Evolutionary conservation across 257 asterid genomes (phyloP).

Genomic region (Orobanche coerulescens): DNA sequence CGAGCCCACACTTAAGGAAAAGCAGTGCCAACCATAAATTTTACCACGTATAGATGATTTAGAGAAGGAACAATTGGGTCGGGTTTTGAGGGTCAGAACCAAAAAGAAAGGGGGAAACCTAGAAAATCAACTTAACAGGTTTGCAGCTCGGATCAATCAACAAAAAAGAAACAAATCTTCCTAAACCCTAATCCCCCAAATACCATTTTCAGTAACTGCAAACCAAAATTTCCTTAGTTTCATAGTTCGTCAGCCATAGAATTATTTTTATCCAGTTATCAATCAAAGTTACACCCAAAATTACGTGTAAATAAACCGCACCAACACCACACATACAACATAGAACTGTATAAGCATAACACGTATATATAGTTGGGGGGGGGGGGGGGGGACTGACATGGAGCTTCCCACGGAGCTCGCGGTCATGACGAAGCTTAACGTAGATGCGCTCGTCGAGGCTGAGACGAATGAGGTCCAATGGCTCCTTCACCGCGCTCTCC

Average conservation of each 20-base stretch:
- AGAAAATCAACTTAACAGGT: background rate
- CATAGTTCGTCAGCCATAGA: conserved; percentile 6
- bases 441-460: conserved; percentile 98
- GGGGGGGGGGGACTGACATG: conserved; percentile 36
- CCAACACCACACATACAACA: background rate
- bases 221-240: conserved; percentile 12
- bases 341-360: background rate
- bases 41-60: background rate
- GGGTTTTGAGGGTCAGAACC: background rate
- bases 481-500: conserved; percentile 97
- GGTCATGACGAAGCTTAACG: conserved; percentile 95
- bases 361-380: background rate
- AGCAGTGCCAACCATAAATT: background rate
- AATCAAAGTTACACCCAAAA: background rate
- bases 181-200: conserved; percentile 26
- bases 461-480: conserved; percentile 94
- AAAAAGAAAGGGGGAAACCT: background rate
- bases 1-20: background rate
- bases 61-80: background rate
- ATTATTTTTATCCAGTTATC: conserved; percentile 2
- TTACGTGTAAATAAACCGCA: background rate
- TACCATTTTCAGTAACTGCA: conserved; percentile 19
- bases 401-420: conserved; percentile 97
- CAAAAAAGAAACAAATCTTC: background rate
- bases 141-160: background rate